Conservation (phyloP, 768 basidiomycete genomes). For the Tricholoma furcatifolium region DNA sequence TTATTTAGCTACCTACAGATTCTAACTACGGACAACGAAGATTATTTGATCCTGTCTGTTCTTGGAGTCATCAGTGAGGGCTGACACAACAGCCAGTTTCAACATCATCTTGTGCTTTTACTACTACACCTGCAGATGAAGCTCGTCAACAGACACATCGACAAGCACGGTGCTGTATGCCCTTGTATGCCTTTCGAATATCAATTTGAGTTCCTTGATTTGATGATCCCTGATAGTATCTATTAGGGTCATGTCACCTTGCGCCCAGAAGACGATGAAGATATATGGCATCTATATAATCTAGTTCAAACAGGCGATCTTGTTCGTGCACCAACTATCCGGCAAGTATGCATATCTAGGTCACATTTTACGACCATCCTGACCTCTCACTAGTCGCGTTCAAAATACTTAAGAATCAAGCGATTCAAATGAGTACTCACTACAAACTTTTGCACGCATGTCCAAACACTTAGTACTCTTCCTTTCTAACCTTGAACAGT, state of each 20-base stretch:
- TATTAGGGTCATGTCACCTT: conserved; percentile 88
- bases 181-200: conserved; percentile 28
- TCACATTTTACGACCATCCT: not conserved
- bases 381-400: conserved; percentile 57
- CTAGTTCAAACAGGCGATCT: conserved; percentile 87
- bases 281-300: conserved; percentile 99
- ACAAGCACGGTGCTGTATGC: conserved; percentile 83
- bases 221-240: conserved; percentile 31
- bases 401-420: conserved; percentile 89
- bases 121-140: conserved; percentile 59
- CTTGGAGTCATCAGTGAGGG: too few species aligned
- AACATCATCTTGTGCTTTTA: conserved; percentile 7
- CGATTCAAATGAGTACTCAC: conserved; percentile 90
- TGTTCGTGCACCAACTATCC: conserved; percentile 82
- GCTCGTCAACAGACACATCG: conserved; percentile 76
- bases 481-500: too few species aligned
- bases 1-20: too few species aligned
- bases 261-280: conserved; percentile 96
- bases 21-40: too few species aligned
- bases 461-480: too few species aligned
- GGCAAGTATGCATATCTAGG: conserved; percentile 40
- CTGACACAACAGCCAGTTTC: too few species aligned
- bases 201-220: conserved; percentile 15
- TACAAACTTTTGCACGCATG: too few species aligned
- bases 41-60: too few species aligned